Percentiles rank a stretch among this genome's conserved stretches.
These are phyloP conservation scores for Boehmeria nivea DNA, from an alignment of 306 rosid genomes.

Conservation along the genomic window DNA sequence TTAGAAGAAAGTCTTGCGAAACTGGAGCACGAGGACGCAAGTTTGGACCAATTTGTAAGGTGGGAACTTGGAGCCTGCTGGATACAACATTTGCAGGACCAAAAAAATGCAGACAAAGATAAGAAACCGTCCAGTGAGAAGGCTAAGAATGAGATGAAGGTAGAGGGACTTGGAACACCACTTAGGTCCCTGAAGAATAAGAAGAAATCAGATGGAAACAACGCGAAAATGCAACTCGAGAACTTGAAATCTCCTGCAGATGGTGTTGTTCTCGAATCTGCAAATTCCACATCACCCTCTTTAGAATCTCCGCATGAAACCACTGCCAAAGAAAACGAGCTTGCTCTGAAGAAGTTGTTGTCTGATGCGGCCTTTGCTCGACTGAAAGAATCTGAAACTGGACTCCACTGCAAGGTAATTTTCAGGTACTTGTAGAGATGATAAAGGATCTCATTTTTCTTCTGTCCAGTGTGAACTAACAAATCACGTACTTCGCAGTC, in stretches of 20 bases:
- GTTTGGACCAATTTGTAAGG: constrained; percentile 59
- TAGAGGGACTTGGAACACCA: constrained; percentile 94
- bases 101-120: constrained; percentile 74
- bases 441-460: constrained; percentile 11
- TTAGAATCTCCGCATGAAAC: constrained; percentile 44
- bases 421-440: constrained; percentile 16
- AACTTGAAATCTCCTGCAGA: constrained; percentile 34
- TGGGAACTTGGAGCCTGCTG: constrained; percentile 99
- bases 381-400: constrained; percentile 84
- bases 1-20: constrained; percentile 64
- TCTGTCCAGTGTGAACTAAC: constrained; percentile 27
- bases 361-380: constrained; percentile 74
- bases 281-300: constrained; percentile 37
- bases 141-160: constrained; percentile 80
- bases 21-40: constrained; percentile 66
- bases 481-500: constrained; percentile 52
- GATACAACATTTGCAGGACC: constrained; percentile 99
- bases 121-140: constrained; percentile 65
- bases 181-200: constrained; percentile 82
- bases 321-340: constrained; percentile 68
- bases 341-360: constrained; percentile 52
- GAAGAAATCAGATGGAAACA: constrained; percentile 58
- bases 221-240: constrained; percentile 40
- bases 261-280: constrained; percentile 43
- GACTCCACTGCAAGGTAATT: constrained; percentile 89